Evolutionary conservation across 768 basidiomycete genomes (phyloP).

Genomic region (Phallus indusiatus): DNA sequence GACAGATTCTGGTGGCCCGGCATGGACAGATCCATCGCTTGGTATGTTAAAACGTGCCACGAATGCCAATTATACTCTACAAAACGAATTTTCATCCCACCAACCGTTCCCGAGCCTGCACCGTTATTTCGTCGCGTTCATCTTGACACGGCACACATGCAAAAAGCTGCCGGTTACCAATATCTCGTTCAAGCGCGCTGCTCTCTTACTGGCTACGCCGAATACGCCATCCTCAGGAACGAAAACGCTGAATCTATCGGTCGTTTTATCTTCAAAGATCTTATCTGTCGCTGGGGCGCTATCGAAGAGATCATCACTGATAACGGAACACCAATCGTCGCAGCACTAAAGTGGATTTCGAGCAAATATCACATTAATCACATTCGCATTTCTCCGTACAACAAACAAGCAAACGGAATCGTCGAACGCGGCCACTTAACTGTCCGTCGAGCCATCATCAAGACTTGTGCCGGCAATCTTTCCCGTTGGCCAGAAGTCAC

Average conservation of each 20-base stretch:
- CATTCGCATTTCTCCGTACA: conserved; percentile 27
- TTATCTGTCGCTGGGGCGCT: conserved; percentile 14
- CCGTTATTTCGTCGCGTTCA: conserved; percentile 16
- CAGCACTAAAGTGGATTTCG: conserved; percentile 7
- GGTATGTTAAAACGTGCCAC: conserved; percentile 25
- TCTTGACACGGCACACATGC: conserved; percentile 10
- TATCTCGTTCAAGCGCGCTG: conserved; percentile 25
- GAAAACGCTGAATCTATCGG: conserved; percentile 12
- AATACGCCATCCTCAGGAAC: conserved; percentile 17
- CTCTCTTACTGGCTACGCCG: conserved; percentile 14
- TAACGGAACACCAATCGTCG: conserved; percentile 12
- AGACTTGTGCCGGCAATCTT: conserved; percentile 21
- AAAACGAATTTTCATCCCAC: conserved; percentile 16
- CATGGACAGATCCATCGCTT: conserved; percentile 20
- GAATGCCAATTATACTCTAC: conserved; percentile 22
- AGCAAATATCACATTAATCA: conserved; percentile 1
- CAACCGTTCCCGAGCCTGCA: conserved; percentile 15
- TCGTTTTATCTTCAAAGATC: conserved; percentile 14
- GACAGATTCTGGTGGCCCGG: conserved; percentile 24
- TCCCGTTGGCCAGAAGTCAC: conserved; percentile 10
- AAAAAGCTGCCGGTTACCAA: conserved; percentile 12
- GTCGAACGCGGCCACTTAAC: conserved; percentile 26
- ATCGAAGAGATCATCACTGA: conserved; percentile 14
- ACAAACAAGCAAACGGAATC: conserved; percentile 27
- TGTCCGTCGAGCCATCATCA: conserved; percentile 21